Evolutionary conservation across 176 grass and related monocot genomes (phyloP).

Genomic region (Avena sativa): DNA sequence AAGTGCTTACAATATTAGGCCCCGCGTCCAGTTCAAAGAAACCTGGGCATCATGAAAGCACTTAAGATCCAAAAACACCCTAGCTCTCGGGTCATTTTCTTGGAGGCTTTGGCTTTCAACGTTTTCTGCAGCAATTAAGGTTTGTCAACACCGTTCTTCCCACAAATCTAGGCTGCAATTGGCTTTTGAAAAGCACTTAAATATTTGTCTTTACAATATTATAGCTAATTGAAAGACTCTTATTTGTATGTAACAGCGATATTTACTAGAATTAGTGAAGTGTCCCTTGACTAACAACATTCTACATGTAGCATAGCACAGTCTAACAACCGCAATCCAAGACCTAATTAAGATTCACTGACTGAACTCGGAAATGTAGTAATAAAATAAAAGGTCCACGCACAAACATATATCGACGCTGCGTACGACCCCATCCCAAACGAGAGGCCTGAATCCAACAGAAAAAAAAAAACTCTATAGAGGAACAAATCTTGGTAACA

Average conservation of each 20-base stretch:
- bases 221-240: not conserved
- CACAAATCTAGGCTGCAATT: not conserved
- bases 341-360: not conserved
- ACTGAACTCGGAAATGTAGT: not conserved
- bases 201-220: not conserved
- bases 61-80: not conserved
- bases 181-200: slow-evolving; percentile 10
- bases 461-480: not conserved
- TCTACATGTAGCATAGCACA: not conserved
- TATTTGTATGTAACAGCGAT: not conserved
- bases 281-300: not conserved
- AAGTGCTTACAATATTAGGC: not conserved
- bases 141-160: not conserved
- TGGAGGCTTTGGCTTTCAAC: not conserved
- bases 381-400: not conserved
- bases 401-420: not conserved
- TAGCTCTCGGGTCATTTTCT: not conserved
- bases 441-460: not conserved
- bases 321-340: not conserved
- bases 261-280: not conserved
- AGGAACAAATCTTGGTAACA: slow-evolving; percentile 24
- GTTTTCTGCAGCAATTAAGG: not conserved
- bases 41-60: slow-evolving; percentile 11
- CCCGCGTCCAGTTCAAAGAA: not conserved
- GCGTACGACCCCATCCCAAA: not conserved